Evolutionary conservation across 768 basidiomycete species (phyloP), one percentile per base, ranked within the genome.

Genomic region (Lyophyllum shimeji): DNA sequence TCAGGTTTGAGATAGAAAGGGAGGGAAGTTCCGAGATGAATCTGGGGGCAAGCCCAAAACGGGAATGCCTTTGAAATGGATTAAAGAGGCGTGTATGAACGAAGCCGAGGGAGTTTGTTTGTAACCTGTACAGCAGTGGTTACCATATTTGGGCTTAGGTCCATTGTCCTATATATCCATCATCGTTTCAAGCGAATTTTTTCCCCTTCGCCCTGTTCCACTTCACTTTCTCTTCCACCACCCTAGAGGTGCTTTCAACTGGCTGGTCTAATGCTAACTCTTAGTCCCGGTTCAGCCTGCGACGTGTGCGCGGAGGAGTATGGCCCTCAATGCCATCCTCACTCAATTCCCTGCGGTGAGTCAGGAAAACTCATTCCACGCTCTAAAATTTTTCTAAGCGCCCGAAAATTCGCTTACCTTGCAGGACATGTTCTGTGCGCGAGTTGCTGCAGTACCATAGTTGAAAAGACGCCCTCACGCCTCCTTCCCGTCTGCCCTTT

Each of bases 271-370:
- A 92, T 92, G 90, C 83, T 92, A 76, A 87, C 89, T 70, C 87
- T 92, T 68, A 81, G 76, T 76, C 83, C 87, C 72, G 87, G 87
- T 58, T 90, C 87, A 71, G 80, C 85, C 71, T 92, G 90, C 85
- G 90, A 92, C 80, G 90, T 92, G 68, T 92, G 90, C 79, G 89
- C 89, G 67, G 89, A 91, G 75, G 89, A 91, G 78, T 92, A 82
- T 73, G 86, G 86, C 68, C 76, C 83, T 55, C 85, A 85, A 64
- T 84, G 83, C 70, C 75, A 82, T 59, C 90, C 90, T 58, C 86
- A 91, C 70, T 89, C 83, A 50, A 90, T 92, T 68, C 86, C 90
- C 57, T 92, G 90, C 74, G 90, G 90, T 90, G 50, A 61, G 82
- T 71, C 50, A 21, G 59, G 59, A 62, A 69, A 67, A 69, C 63